These are phyloP conservation scores for Neurospora intermedia DNA, from an alignment of 495 filamentous ascomycete species.

Conservation along the genomic window DNA sequence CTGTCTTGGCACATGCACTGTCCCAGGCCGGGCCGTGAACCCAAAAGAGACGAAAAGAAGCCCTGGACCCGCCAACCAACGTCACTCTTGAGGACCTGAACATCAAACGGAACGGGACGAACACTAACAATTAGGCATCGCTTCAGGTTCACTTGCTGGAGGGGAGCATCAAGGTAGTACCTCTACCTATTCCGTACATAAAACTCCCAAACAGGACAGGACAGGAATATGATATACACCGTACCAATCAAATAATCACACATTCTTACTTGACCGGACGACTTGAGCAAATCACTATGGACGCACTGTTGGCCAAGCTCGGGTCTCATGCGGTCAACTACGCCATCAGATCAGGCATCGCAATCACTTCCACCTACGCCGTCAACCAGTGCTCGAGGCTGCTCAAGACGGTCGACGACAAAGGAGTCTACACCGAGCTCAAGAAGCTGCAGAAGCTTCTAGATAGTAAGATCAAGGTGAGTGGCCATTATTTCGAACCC, in stretches of 20 bases:
- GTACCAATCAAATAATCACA: not conserved
- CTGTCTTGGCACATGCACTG: not conserved
- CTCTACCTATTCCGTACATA: not conserved
- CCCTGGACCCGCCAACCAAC: not conserved
- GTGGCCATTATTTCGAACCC: slow-evolving; percentile 10
- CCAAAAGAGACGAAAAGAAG: not conserved
- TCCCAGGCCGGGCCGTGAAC: not conserved
- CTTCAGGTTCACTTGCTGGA: not conserved
- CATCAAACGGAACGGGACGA: not conserved
- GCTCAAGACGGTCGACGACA: slow-evolving; percentile 59
- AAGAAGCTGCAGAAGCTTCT: slow-evolving; percentile 60
- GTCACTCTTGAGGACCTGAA: not conserved
- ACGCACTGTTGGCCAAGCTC: slow-evolving; percentile 62
- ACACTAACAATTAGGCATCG: not conserved
- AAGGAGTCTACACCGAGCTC: slow-evolving; percentile 56
- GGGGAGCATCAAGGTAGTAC: not conserved
- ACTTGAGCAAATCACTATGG: slow-evolving; percentile 50
- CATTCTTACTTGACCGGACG: slow-evolving; percentile 2
- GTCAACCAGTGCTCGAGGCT: slow-evolving; percentile 71
- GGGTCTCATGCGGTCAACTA: slow-evolving; percentile 74
- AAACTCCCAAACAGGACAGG: not conserved
- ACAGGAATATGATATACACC: not conserved
- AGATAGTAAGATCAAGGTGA: slow-evolving; percentile 74
- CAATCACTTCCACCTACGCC: slow-evolving; percentile 77
- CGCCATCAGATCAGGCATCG: slow-evolving; percentile 83